These are phyloP conservation scores for Quercus parvula DNA, from an alignment of 306 rosid species.

Conservation along the genomic window DNA sequence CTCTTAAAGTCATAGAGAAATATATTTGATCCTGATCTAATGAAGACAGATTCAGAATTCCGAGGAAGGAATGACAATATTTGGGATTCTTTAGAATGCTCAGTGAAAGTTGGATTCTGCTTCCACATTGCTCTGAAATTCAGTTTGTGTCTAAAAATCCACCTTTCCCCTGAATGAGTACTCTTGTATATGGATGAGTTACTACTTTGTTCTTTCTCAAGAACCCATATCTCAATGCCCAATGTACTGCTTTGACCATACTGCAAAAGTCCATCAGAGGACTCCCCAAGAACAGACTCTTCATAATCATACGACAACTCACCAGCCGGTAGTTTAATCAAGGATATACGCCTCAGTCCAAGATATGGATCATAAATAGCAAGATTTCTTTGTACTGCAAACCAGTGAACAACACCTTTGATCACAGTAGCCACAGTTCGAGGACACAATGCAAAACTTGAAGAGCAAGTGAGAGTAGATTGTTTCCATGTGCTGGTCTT, in stretches of 20 bases:
- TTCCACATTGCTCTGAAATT: conserved; percentile 55
- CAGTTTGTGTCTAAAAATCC: conserved; percentile 48
- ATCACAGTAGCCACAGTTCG: conserved; percentile 63
- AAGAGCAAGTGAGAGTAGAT: conserved; percentile 55
- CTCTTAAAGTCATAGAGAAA: conserved; percentile 43
- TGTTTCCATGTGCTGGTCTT: conserved; percentile 68
- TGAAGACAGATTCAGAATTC: conserved; percentile 51
- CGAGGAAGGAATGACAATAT: conserved; percentile 57
- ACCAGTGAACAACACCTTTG: conserved; percentile 65
- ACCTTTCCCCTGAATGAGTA: conserved; percentile 28
- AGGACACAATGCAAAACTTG: conserved; percentile 54
- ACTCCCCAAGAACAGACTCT: conserved; percentile 67
- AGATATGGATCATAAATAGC: conserved; percentile 68
- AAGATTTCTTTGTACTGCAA: conserved; percentile 56
- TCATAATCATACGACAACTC: conserved; percentile 51
- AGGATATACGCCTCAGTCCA: conserved; percentile 49
- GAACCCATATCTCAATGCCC: conserved; percentile 76
- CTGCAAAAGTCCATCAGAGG: conserved; percentile 67
- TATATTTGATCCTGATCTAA: conserved; percentile 55
- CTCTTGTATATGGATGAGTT: conserved; percentile 26
- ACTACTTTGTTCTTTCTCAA: conserved; percentile 35
- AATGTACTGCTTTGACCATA: conserved; percentile 70
- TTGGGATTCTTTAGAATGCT: conserved; percentile 52
- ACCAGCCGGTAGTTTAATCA: conserved; percentile 57
- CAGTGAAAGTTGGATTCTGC: conserved; percentile 41